A percentile compares a stretch with the other conserved stretches of the same genome.
Conservation (phyloP, 2,329 filamentous ascomycete genomes). For the Lasiodiplodia hormozganensis region DNA sequence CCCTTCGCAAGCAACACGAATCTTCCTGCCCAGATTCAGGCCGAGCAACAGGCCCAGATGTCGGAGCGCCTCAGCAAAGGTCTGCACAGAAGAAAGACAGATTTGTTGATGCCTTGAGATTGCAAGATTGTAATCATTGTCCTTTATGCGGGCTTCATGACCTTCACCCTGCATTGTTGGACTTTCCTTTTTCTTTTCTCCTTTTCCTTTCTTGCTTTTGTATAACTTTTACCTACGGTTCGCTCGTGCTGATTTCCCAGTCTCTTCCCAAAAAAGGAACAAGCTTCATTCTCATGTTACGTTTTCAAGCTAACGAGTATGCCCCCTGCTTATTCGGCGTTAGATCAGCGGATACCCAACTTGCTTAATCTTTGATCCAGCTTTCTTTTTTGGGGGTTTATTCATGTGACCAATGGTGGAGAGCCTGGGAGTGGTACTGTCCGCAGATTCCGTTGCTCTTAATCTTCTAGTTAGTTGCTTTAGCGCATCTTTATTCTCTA, state of each 20-base stretch:
- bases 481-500: too few species aligned
- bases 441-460: background rate
- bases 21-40: slow-evolving; percentile 7
- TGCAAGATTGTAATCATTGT: background rate
- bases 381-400: background rate
- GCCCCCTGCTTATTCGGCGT: background rate
- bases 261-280: background rate
- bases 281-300: background rate
- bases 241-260: background rate
- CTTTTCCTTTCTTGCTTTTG: background rate
- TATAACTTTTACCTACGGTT: background rate
- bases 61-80: background rate
- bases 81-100: slow-evolving; percentile 12
- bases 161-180: background rate
- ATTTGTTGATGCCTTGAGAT: background rate
- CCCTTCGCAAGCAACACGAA: slow-evolving; percentile 14
- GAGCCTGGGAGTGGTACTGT: background rate
- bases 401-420: background rate
- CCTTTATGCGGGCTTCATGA: background rate
- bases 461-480: background rate
- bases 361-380: background rate
- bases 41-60: slow-evolving; percentile 3
- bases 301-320: background rate
- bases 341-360: background rate
- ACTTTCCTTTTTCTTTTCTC: background rate